Percentiles rank a stretch among this genome's conserved stretches.
Conservation (phyloP, 2,329 filamentous ascomycete species). For the Colletotrichum magnum region DNA sequence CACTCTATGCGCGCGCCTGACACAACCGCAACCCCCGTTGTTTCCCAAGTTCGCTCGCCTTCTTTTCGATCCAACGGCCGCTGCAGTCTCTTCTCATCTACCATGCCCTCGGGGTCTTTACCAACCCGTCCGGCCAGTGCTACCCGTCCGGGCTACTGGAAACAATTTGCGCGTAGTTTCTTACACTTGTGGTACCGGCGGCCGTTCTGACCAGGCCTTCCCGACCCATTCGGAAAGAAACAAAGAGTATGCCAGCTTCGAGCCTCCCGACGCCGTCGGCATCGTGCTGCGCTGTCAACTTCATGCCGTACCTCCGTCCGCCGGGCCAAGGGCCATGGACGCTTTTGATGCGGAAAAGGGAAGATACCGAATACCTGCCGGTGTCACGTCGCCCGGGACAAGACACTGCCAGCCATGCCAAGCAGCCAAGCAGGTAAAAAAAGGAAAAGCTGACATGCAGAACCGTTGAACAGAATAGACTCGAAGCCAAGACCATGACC, state of each 20-base stretch:
- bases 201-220: background rate
- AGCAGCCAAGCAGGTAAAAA: background rate
- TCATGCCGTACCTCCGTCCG: background rate
- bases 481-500: background rate
- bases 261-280: constrained; percentile 9
- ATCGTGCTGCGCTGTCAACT: constrained; percentile 6
- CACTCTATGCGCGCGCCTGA: constrained; percentile 32
- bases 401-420: background rate
- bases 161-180: constrained; percentile 7
- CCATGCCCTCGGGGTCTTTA: constrained; percentile 9
- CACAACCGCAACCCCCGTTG: constrained; percentile 17
- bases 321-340: background rate
- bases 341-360: background rate
- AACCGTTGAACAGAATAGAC: background rate
- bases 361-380: background rate
- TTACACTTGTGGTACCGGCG: background rate
- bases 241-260: background rate
- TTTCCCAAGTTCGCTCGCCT: background rate
- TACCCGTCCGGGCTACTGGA: constrained; percentile 22
- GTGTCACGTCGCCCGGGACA: background rate
- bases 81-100: background rate
- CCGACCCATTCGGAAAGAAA: constrained; percentile 20
- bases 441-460: background rate
- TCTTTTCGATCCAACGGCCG: constrained; percentile 1
- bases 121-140: background rate